A percentile compares a stretch with the other conserved stretches of the same genome.
phyloP scores from a whole-genome alignment of 352 stramenopile genomes.

The Globisporangium canariense region DNA sequence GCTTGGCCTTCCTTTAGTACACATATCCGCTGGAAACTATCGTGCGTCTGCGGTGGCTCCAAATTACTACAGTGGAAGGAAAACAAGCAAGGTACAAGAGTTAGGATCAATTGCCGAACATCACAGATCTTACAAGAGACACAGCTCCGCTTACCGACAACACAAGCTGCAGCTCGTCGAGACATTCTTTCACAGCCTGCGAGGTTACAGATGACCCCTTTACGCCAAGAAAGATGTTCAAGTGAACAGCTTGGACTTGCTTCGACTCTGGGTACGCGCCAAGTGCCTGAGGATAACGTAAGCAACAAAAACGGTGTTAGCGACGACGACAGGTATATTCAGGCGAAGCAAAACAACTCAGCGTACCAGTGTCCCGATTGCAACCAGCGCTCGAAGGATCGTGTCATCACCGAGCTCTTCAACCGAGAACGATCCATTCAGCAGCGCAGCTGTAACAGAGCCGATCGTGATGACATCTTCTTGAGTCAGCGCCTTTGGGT shows the following conservation, averaged over 20 bases:
- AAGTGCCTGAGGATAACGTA: conserved; percentile 26
- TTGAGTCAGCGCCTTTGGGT: conserved; percentile 27
- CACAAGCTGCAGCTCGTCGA: conserved; percentile 48
- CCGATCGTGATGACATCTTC: conserved; percentile 53
- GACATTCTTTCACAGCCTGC: conserved; percentile 42
- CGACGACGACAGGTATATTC: background rate
- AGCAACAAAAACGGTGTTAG: background rate
- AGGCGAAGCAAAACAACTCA: background rate
- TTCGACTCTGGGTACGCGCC: conserved; percentile 36
- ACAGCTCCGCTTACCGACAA: conserved; percentile 16
- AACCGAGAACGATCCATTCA: conserved; percentile 49
- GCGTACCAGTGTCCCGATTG: conserved; percentile 68
- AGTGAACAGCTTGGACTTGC: conserved; percentile 42
- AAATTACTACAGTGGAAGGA: background rate
- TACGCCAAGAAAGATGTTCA: conserved; percentile 49
- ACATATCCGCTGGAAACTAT: background rate
- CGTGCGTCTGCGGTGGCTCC: background rate
- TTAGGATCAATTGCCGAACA: background rate
- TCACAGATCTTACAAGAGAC: background rate
- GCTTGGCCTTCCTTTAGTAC: background rate
- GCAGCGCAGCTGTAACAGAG: conserved; percentile 43
- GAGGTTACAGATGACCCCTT: conserved; percentile 46
- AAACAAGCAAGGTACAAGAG: background rate
- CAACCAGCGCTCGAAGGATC: conserved; percentile 59
- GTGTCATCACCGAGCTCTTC: conserved; percentile 76